Conservation (phyloP, 2,329 filamentous ascomycete species). For the Colletotrichum musicola region DNA sequence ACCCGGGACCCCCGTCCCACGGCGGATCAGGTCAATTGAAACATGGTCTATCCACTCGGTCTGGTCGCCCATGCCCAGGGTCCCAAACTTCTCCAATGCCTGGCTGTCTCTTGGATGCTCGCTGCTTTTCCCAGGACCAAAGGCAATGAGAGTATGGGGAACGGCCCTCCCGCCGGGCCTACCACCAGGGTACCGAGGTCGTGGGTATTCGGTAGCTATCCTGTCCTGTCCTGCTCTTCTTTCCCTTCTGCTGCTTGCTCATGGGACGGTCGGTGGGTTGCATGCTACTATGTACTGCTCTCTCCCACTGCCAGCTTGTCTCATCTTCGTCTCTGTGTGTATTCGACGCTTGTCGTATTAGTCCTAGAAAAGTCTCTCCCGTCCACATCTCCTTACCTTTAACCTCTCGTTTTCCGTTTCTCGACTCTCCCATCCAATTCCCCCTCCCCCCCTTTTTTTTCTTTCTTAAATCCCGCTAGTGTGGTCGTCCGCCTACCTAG, state of each 20-base stretch:
- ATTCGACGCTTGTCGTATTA: constrained; percentile 22
- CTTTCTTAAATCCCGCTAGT: background rate
- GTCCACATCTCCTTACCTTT: constrained; percentile 10
- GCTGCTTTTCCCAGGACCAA: constrained; percentile 1
- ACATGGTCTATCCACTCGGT: constrained; percentile 34
- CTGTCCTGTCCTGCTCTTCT: constrained; percentile 9
- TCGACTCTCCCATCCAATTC: constrained; percentile 1
- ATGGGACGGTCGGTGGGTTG: background rate
- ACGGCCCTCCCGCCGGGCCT: background rate
- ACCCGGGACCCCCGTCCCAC: constrained; percentile 12
- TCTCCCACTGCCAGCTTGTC: constrained; percentile 22
- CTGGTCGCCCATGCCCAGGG: constrained; percentile 18
- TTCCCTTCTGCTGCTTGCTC: background rate
- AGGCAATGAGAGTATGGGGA: constrained; percentile 5
- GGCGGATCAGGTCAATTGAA: constrained; percentile 34
- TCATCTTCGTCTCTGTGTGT: constrained; percentile 27
- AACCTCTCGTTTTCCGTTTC: background rate
- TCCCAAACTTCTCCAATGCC: constrained; percentile 26
- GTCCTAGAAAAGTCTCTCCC: constrained; percentile 27
- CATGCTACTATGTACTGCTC: constrained; percentile 11
- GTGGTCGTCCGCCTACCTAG: background rate
- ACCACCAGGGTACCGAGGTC: background rate
- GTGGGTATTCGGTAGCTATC: constrained; percentile 1
- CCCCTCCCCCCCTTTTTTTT: background rate
- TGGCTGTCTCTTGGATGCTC: background rate